Conservation (phyloP, 257 asterid species). For the Gentiana dahurica region DNA sequence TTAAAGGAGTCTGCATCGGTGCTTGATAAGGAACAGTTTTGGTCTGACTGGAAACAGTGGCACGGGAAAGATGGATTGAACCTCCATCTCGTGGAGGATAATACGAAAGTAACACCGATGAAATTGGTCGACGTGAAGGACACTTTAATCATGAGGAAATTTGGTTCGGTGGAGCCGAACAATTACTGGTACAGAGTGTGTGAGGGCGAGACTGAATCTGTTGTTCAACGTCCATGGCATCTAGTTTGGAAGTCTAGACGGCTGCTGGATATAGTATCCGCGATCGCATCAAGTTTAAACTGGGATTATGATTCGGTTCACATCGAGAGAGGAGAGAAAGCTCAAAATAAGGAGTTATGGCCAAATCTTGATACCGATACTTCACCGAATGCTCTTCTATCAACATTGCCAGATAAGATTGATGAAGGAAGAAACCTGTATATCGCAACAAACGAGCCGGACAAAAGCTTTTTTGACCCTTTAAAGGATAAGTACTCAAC, state of each 20-base stretch:
- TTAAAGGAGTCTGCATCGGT: conserved; percentile 61
- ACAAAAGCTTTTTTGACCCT: conserved; percentile 41
- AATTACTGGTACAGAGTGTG: conserved; percentile 77
- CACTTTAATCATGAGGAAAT: conserved; percentile 58
- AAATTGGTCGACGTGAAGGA: conserved; percentile 43
- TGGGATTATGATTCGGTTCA: conserved; percentile 76
- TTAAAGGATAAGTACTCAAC: conserved; percentile 58
- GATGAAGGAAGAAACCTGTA: conserved; percentile 54
- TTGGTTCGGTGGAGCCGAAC: conserved; percentile 64
- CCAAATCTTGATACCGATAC: conserved; percentile 67
- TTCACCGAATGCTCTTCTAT: conserved; percentile 40
- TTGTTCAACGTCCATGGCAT: conserved; percentile 66
- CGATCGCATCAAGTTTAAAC: conserved; percentile 46
- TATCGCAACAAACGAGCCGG: conserved; percentile 49
- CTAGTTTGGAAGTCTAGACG: conserved; percentile 56
- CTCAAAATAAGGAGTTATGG: conserved; percentile 41
- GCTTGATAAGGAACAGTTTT: conserved; percentile 50
- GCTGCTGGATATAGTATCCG: conserved; percentile 50
- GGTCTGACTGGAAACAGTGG: conserved; percentile 64
- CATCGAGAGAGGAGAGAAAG: conserved; percentile 69
- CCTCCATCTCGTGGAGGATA: conserved; percentile 66
- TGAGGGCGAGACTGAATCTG: conserved; percentile 56
- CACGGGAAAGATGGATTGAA: conserved; percentile 35
- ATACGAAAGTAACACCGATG: conserved; percentile 46
- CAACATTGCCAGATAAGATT: conserved; percentile 32